Conservation (phyloP, 257 asterid genomes). For the Solanum peruvianum region DNA sequence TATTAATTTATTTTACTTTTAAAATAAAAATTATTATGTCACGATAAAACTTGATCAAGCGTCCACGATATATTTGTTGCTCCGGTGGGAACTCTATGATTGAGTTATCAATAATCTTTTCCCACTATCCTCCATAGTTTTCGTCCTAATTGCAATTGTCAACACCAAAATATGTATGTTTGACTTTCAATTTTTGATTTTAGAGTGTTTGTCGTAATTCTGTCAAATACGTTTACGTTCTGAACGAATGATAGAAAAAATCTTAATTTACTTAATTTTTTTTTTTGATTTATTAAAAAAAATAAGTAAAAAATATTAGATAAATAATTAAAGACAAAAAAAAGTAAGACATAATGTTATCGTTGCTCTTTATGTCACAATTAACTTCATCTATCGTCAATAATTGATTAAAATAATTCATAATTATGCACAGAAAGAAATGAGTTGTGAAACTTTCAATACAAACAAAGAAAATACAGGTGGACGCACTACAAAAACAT, state of each 20-base stretch:
- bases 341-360: too few relatives aligned
- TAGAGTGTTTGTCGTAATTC: neutral
- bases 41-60: too few relatives aligned
- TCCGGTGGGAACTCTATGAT: neutral
- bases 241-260: too few relatives aligned
- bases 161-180: neutral
- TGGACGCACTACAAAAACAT: neutral
- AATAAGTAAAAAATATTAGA: too few relatives aligned
- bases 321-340: rapidly evolving
- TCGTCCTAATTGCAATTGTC: neutral
- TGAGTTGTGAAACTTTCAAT: neutral
- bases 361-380: neutral
- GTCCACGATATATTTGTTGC: neutral
- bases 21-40: too few relatives aligned
- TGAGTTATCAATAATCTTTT: neutral
- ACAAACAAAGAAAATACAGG: neutral
- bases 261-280: too few relatives aligned
- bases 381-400: too few relatives aligned
- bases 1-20: too few relatives aligned
- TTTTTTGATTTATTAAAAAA: too few relatives aligned
- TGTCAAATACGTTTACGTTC: too few relatives aligned
- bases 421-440: neutral
- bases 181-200: neutral
- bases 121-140: neutral
- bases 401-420: neutral